These are phyloP conservation scores for Pythium vanterpoolii DNA, from an alignment of 352 stramenopile species.

Conservation along the genomic window DNA sequence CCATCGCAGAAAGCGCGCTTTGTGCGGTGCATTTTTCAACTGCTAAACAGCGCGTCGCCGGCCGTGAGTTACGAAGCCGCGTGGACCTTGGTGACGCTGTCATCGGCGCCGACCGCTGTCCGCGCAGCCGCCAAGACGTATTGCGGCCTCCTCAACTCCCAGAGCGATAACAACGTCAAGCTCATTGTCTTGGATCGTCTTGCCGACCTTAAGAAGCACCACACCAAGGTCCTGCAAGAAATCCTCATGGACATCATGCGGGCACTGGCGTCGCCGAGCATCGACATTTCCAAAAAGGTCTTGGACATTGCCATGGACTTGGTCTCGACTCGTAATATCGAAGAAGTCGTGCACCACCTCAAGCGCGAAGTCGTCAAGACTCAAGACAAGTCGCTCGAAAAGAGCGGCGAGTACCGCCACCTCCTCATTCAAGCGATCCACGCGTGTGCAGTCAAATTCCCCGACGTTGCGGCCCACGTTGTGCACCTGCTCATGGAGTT, in stretches of 20 bases:
- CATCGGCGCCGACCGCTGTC: conserved; percentile 96
- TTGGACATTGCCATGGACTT: conserved; percentile 98
- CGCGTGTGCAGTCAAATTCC: conserved; percentile 96
- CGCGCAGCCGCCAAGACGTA: conserved; percentile 97
- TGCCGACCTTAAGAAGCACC: conserved; percentile 96
- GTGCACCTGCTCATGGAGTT: conserved; percentile 99
- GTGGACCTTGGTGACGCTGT: conserved; percentile 98
- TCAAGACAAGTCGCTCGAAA: conserved; percentile 90
- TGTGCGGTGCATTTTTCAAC: conserved; percentile 97
- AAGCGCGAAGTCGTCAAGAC: conserved; percentile 91
- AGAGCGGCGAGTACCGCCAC: conserved; percentile 95
- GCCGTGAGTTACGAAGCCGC: conserved; percentile 98
- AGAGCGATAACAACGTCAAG: conserved; percentile 99
- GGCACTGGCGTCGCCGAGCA: conserved; percentile 94
- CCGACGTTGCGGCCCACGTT: conserved; percentile 96
- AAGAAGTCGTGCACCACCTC: conserved; percentile 93
- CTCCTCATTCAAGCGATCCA: conserved; percentile 99
- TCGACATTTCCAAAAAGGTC: conserved; percentile 99
- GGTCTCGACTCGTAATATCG: conserved; percentile 97
- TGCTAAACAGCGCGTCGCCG: conserved; percentile 92
- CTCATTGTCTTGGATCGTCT: conserved; percentile 99
- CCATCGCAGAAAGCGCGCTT: conserved; percentile 98
- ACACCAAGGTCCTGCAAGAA: conserved; percentile 97
- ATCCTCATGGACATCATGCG: conserved; percentile 99
- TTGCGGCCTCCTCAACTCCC: conserved; percentile 95